These are phyloP conservation scores for Blastobotrys elegans DNA, from an alignment of 1,139 yeast species.

Conservation along the genomic window DNA sequence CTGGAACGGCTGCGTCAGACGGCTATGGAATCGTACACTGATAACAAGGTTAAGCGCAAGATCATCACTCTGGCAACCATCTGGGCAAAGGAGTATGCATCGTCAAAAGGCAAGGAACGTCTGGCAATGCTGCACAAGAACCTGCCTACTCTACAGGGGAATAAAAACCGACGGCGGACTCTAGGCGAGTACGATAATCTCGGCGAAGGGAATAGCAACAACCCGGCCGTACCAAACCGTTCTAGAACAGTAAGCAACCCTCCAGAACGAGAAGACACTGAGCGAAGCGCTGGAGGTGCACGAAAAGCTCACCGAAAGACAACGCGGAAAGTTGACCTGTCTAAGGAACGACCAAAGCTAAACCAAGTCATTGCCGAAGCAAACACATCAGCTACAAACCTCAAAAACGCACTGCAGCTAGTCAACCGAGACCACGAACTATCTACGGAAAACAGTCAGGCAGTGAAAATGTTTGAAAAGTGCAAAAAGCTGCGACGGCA, in stretches of 20 bases:
- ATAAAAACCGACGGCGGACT: constrained; percentile 2
- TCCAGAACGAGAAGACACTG: constrained; percentile 16
- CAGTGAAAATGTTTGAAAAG: constrained; percentile 59
- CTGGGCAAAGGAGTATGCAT: constrained; percentile 58
- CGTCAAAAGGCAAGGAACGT: constrained; percentile 46
- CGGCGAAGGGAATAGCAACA: not conserved
- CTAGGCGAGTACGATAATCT: constrained; percentile 1
- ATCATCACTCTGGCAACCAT: constrained; percentile 49
- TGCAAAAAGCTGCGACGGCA: constrained; percentile 74
- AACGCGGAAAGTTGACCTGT: constrained; percentile 44
- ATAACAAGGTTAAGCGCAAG: constrained; percentile 44
- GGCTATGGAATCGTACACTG: constrained; percentile 41
- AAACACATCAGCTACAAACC: constrained; percentile 66
- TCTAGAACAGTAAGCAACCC: constrained; percentile 2
- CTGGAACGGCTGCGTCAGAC: constrained; percentile 59
- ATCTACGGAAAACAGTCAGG: constrained; percentile 59
- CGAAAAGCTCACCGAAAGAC: not conserved
- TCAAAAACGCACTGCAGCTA: constrained; percentile 59
- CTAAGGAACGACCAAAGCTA: constrained; percentile 70
- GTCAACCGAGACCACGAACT: constrained; percentile 46
- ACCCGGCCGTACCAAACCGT: not conserved
- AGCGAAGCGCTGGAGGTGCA: constrained; percentile 6
- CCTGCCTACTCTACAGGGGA: constrained; percentile 26
- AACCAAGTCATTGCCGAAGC: constrained; percentile 68
- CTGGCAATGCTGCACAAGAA: constrained; percentile 47